phyloP scores from a whole-genome alignment of 1,284 basidiomycete species.

The Bjerkandera adusta region DNA sequence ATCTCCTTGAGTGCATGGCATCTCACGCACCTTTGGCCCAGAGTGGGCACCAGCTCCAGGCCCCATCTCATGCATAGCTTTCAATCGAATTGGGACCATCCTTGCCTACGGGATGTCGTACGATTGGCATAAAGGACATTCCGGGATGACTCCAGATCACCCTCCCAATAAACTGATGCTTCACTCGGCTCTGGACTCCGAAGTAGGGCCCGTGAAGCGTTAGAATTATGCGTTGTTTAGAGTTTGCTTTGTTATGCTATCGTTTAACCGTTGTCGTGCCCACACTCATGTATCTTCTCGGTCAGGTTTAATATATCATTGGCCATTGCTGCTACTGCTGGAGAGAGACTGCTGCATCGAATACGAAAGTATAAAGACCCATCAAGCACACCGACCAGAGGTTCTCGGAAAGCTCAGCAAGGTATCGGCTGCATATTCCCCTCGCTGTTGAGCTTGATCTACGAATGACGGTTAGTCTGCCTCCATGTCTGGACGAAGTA shows the following conservation, averaged over 20 bases:
- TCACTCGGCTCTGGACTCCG: too few relatives aligned
- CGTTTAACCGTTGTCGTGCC: too few relatives aligned
- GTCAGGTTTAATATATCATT: too few relatives aligned
- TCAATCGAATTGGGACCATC: constrained; percentile 81
- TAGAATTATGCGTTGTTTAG: too few relatives aligned
- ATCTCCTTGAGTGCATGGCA: background rate
- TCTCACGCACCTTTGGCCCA: constrained; percentile 36
- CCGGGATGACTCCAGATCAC: constrained; percentile 73
- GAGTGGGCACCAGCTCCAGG: constrained; percentile 63
- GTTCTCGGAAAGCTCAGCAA: background rate
- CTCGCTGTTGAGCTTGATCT: background rate
- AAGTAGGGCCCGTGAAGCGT: too few relatives aligned
- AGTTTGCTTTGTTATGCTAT: too few relatives aligned
- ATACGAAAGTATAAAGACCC: background rate
- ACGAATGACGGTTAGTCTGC: background rate
- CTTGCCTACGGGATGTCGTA: constrained; percentile 85
- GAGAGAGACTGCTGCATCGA: too few relatives aligned
- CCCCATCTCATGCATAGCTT: constrained; percentile 67
- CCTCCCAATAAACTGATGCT: constrained; percentile 83
- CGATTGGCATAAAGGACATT: constrained; percentile 85
- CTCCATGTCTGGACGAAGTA: background rate
- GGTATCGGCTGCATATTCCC: background rate
- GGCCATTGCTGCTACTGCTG: too few relatives aligned
- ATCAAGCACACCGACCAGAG: background rate
- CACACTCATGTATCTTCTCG: too few relatives aligned